Conservation (phyloP, 768 basidiomycete species). For the Rhodotorula babjevae region DNA sequence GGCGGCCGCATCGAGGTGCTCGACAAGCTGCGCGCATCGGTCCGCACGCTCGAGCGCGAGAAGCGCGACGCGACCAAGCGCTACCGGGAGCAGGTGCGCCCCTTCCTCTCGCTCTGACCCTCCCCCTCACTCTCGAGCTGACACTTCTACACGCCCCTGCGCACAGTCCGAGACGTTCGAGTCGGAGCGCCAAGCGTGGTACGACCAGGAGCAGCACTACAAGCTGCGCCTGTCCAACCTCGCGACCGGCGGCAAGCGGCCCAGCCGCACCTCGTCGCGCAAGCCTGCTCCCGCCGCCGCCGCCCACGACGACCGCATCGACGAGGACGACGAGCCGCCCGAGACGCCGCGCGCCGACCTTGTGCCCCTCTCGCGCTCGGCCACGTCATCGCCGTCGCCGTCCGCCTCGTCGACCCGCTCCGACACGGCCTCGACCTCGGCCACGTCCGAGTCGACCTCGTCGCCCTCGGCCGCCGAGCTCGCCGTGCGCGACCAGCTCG, state of each 20-base stretch:
- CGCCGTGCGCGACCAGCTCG: slow-evolving; percentile 76
- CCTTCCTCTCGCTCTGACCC: neutral
- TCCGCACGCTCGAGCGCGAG: slow-evolving; percentile 82
- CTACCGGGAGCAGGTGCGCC: slow-evolving; percentile 77
- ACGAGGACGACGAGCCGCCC: neutral
- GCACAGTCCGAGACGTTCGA: slow-evolving; percentile 77
- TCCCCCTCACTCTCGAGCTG: neutral
- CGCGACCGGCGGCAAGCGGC: slow-evolving; percentile 55
- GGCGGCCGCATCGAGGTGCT: slow-evolving; percentile 73
- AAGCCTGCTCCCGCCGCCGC: neutral
- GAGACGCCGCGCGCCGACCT: slow-evolving; percentile 11
- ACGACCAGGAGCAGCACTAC: slow-evolving; percentile 88
- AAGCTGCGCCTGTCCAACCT: slow-evolving; percentile 83
- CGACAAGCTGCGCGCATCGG: slow-evolving; percentile 73
- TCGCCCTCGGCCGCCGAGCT: slow-evolving; percentile 64
- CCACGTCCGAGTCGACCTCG: slow-evolving; percentile 19
- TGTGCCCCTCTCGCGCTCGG: neutral
- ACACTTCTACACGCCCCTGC: slow-evolving; percentile 35
- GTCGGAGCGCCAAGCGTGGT: slow-evolving; percentile 83
- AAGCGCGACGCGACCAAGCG: slow-evolving; percentile 74
- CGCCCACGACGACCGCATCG: neutral
- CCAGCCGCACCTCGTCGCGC: neutral
- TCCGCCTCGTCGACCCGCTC: slow-evolving; percentile 38
- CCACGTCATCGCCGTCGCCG: neutral
- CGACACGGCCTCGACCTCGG: slow-evolving; percentile 49